Percentiles rank a stretch among this genome's conserved stretches.
Conservation (phyloP, 176 grass and related monocot species). For the Phoenix roebelenii region DNA sequence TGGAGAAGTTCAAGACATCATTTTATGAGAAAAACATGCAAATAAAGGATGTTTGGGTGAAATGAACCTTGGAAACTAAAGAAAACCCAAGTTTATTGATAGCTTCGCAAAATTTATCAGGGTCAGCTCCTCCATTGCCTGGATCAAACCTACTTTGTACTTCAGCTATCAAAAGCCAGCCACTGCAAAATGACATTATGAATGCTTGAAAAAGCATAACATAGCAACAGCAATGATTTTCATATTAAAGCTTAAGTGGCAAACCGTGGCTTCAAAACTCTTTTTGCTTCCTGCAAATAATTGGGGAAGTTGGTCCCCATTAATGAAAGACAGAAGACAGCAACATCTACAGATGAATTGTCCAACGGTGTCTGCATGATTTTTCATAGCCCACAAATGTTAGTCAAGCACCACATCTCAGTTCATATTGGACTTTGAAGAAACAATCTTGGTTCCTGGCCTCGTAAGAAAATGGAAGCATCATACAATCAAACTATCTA, state of each 20-base stretch:
- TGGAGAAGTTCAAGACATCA: too few species aligned
- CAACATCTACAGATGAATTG: constrained; percentile 66
- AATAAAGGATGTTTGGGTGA: background rate
- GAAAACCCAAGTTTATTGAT: constrained; percentile 75
- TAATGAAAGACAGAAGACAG: constrained; percentile 93
- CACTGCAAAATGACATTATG: constrained; percentile 43
- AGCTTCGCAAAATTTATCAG: constrained; percentile 71
- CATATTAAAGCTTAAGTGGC: constrained; percentile 1
- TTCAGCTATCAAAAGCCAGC: constrained; percentile 95
- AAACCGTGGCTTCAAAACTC: constrained; percentile 81
- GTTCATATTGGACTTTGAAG: too few species aligned
- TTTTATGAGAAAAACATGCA: too few species aligned
- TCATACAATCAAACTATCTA: too few species aligned
- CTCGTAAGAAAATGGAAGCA: too few species aligned
- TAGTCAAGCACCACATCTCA: too few species aligned
- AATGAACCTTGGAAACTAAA: constrained; percentile 59
- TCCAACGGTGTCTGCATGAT: constrained; percentile 68
- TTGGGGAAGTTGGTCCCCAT: constrained; percentile 81
- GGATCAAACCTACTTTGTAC: constrained; percentile 86
- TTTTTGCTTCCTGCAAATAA: constrained; percentile 82
- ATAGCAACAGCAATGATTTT: background rate
- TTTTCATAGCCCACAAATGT: too few species aligned
- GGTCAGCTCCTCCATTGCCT: constrained; percentile 75
- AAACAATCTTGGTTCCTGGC: too few species aligned
- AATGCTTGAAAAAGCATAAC: constrained; percentile 8